Percentiles rank a stretch among this genome's conserved stretches.
Evolutionary conservation across 192 early-diverging fungal species (phyloP).

Genomic region (Dispira parvispora): DNA sequence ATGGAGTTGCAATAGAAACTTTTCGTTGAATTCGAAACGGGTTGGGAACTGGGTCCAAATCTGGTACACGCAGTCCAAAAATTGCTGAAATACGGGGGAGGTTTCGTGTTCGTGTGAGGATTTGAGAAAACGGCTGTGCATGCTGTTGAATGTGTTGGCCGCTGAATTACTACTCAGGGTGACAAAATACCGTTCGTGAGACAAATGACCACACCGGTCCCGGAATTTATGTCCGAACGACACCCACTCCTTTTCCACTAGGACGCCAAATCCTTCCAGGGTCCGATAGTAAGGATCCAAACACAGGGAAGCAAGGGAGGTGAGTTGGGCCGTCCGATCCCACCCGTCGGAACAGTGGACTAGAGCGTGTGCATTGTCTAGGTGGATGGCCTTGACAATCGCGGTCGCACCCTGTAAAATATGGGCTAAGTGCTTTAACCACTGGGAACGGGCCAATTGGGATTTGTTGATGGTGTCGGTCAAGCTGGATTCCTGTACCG

Average conservation of each 20-base stretch:
- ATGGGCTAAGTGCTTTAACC: slow-evolving; percentile 73
- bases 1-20: slow-evolving; percentile 63
- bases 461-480: slow-evolving; percentile 26
- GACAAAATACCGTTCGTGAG: slow-evolving; percentile 48
- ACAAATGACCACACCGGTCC: slow-evolving; percentile 80
- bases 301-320: slow-evolving; percentile 73
- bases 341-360: slow-evolving; percentile 99
- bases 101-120: slow-evolving; percentile 59
- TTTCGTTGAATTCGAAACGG: slow-evolving; percentile 85
- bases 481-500: slow-evolving; percentile 11
- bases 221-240: slow-evolving; percentile 95
- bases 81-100: slow-evolving; percentile 92
- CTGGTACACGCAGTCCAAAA: slow-evolving; percentile 93
- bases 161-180: slow-evolving; percentile 32
- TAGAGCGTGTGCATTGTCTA: slow-evolving; percentile 62
- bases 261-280: slow-evolving; percentile 69
- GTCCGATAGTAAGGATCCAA: slow-evolving; percentile 95
- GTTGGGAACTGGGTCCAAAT: slow-evolving; percentile 71
- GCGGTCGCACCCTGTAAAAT: slow-evolving; percentile 62
- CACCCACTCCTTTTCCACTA: slow-evolving; percentile 97
- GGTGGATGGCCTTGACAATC: slow-evolving; percentile 68
- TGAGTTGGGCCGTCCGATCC: slow-evolving; percentile 94
- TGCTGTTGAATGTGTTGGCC: slow-evolving; percentile 37
- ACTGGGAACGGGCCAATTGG: slow-evolving; percentile 52
- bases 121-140: slow-evolving; percentile 37